These are phyloP conservation scores for Flaveria linearis DNA, from an alignment of 129 eudicot species.

Conservation along the genomic window DNA sequence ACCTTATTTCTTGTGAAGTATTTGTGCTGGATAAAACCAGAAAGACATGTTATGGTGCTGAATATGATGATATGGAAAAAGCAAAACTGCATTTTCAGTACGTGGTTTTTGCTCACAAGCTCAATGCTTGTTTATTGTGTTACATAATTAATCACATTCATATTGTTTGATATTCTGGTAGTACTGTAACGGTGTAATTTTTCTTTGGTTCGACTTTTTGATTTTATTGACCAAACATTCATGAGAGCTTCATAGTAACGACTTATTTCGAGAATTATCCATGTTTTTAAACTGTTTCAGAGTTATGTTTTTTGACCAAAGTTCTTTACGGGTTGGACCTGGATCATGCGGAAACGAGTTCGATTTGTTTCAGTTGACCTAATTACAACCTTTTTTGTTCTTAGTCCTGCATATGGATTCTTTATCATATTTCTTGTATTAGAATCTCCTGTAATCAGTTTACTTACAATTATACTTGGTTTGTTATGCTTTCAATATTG, in stretches of 20 bases:
- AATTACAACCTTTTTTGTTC: background rate
- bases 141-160: constrained; percentile 39
- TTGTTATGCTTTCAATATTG: background rate
- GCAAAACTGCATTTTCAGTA: constrained; percentile 19
- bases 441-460: background rate
- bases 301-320: background rate
- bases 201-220: background rate
- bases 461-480: background rate
- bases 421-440: background rate
- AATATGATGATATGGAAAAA: constrained; percentile 12
- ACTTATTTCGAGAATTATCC: background rate
- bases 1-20: constrained; percentile 75
- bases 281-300: background rate
- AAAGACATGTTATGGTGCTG: constrained; percentile 9
- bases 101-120: constrained; percentile 25
- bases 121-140: constrained; percentile 38
- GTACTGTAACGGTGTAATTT: constrained; percentile 22
- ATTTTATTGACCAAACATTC: background rate
- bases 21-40: background rate
- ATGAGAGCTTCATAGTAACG: background rate
- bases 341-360: background rate
- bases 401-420: background rate
- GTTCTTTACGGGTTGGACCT: background rate
- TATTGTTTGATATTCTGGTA: constrained; percentile 37
- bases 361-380: background rate